Base-by-base conservation (phyloP, 257 asterid genomes). In the Solanum pennellii region DNA sequence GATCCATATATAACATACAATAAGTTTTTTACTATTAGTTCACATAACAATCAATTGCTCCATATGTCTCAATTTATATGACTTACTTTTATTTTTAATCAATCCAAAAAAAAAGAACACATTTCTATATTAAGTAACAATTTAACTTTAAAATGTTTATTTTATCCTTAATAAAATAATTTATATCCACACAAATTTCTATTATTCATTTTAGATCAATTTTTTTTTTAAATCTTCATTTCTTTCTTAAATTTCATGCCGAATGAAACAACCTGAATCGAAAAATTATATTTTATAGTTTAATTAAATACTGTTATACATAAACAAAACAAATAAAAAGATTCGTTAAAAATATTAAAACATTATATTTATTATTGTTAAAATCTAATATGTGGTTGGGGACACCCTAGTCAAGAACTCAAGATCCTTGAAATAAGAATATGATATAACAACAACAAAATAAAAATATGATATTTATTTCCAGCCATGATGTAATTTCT, bases 51-150 rank as follows among this genome's bases (percentile, higher is more conserved):
- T 44, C 84, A 44, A 77, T 77, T 15, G 39, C 39, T 37, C 0
- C 39, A 37, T 5, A 37, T 37, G 39, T 37, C 39, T 37, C 7
- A 37, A 37, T 37, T 6, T 37, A 37, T 37, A 37, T 37, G 39
- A 37, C 39, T 37, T 37, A 35, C 7, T 35, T 35, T 35, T 35
- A 1, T 37, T 37, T 37, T 37, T 37, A 37, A 1, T 37, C 0
- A 37, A 5, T 5, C 1, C 1, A 1, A 37, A 37, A 37, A 37
- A 1, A 37, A 37, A 37, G 0, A 1, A 35, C 1, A 37, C 0
- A 6, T 37, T 37, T 37, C 1, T 37, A 37, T 37, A 37, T 35
- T 35, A 35, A 35, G 39, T 37, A 37, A 37, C 7, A 37, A 37
- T 37, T 37, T 37, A 37, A 37, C 39, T 37, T 5, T 0, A 37